These are phyloP conservation scores for Buddleja alternifolia DNA, from an alignment of 257 asterid genomes.

Conservation along the genomic window DNA sequence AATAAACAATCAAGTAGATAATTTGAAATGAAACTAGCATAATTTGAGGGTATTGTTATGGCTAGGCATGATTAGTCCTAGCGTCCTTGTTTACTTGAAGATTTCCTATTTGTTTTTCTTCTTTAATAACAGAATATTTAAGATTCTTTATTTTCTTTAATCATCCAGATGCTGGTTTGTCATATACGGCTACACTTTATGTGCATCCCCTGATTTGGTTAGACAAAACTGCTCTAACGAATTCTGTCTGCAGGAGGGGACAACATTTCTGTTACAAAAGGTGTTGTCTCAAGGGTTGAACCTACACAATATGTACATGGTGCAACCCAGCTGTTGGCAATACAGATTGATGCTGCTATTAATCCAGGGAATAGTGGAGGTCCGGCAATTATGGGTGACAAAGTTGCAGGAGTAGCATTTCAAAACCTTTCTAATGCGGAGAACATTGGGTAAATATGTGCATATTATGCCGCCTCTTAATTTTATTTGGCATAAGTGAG, in stretches of 20 bases:
- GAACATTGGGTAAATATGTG: conserved; percentile 73
- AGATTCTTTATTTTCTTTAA: background rate
- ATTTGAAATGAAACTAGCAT: background rate
- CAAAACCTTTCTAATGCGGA: conserved; percentile 99
- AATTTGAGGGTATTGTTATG: background rate
- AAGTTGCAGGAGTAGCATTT: conserved; percentile 97
- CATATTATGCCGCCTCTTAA: conserved; percentile 3
- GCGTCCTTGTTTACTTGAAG: background rate
- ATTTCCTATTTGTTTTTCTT: background rate
- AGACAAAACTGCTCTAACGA: background rate
- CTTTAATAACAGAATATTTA: background rate
- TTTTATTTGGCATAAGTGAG: conserved; percentile 4
- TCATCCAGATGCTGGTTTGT: conserved; percentile 7
- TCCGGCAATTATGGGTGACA: conserved; percentile 96
- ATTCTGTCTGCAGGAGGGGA: conserved; percentile 73
- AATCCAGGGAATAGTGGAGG: conserved; percentile 99
- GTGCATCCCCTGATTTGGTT: conserved; percentile 14
- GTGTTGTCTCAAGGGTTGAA: conserved; percentile 97
- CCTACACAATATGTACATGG: conserved; percentile 97
- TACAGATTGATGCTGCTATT: conserved; percentile 98
- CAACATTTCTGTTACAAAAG: conserved; percentile 96
- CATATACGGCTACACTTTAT: background rate
- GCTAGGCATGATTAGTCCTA: background rate
- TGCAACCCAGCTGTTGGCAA: conserved; percentile 87
- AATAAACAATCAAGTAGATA: background rate